Base-by-base conservation (phyloP, 805 yeast genomes). In the Vanderwaltozyma tropicalis region DNA sequence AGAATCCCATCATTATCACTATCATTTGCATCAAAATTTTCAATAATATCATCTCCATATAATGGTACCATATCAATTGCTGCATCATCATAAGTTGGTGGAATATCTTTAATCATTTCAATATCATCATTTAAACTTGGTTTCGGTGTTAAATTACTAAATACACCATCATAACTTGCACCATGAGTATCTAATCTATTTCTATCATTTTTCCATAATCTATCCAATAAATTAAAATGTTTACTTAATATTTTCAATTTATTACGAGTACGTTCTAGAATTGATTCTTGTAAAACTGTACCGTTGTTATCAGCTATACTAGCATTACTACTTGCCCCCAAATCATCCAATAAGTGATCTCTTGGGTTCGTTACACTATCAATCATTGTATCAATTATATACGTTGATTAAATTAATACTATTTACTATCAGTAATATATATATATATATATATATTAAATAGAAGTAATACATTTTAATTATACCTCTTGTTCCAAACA, bases 1-100 rank as follows among this genome's bases (percentile, higher is more conserved):
- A 85, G 85, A 15, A 92, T 79, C 58, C 89, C 97, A 54, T 92
- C 96, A 12, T 30, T 16, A 10, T 30, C 31, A 27, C 28, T 31
- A 15, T 30, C 27, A 21, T 33, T 27, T 6, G 15, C 31, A 27
- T 29, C 59, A 26, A 67, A 69, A 59, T 66, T 65, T 5, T 79
- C 86, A 4, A 94, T 84, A 5, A 86, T 74, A 55, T 86, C 69
- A 29, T 92, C 97, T 94, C 96, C 92, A 61, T 92, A 92, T 28
- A 95, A 95, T 0, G 98, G 98, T 0, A 94, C 77, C 13, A 92
- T 74, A 56, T 92, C 98, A 3, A 86, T 81, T 0, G 95, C 85
- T 0, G 95, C 97, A 55, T 88, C 97, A 40, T 85, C 96, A 61
- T 92, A 92, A 0, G 94, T 69, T 3, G 97, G 97, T 16, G 84